Base-by-base conservation (phyloP, 2,329 filamentous ascomycete genomes). In the Colletotrichum melonis region DNA sequence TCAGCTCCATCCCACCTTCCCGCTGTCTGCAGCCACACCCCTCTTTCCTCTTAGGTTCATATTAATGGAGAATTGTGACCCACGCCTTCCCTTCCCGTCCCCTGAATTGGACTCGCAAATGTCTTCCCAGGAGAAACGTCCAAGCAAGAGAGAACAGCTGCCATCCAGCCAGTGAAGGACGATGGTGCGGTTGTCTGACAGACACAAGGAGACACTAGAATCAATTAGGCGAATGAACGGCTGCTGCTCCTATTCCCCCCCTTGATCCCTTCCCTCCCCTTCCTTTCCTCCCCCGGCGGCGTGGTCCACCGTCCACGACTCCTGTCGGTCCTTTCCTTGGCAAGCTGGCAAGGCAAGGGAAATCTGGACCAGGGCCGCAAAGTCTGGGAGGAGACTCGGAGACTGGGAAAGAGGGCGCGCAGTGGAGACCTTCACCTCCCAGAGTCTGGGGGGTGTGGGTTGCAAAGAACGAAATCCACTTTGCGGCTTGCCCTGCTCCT, bases 281-380 rank as follows among this genome's bases (percentile, higher is more conserved):
- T 49, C 42, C 7, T 49, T 49, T 49, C 19, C 42, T 49, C 42
- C 19, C 35, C 30, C n/a, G 24, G 4, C 26, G 24, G 4, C 26
- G 42, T 30, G 59, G 8, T 60, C 66, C 70, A 73, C 70, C 59
- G 62, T 73, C 60, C 49, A 66, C 71, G 67, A 57, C 71, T 73
- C 67, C 67, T 73, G 71, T 71, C 67, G 71, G 71, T 66, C 67
- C 62, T 71, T 56, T 73, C 49, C 71, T 73, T 71, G 71, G 56
- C 71, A 73, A 42, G 38, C 38, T 42, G 38, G 38, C 38, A 42
- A 62, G 67, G 62, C 70, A 60, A 49, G 70, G 55, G 42, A 63
- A 59, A 26, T 59, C 54, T 69, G 69, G 65, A 42, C 69, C 59
- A 63, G 65, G 57, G 65, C 65, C 26, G 32, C 26, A 63, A 42